These are phyloP conservation scores for Ogataea polymorpha DNA, from an alignment of 805 yeast species.

Conservation along the genomic window DNA sequence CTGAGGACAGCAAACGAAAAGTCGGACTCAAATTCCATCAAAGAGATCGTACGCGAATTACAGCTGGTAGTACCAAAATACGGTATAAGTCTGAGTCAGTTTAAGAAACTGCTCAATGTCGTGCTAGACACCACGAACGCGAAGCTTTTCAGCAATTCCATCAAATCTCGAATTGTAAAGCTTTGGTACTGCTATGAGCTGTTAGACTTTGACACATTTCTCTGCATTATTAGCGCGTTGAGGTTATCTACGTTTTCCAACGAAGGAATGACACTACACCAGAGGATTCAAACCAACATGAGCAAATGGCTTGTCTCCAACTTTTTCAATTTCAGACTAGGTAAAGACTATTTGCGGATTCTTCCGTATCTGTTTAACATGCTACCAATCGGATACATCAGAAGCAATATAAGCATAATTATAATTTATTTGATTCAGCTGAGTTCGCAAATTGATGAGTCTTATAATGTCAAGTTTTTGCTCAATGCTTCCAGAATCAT, in stretches of 20 bases:
- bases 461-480: conserved; percentile 19
- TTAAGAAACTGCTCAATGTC: conserved; percentile 20
- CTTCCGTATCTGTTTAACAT: conserved; percentile 26
- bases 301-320: conserved; percentile 20
- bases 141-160: conserved; percentile 10
- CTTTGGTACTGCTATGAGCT: conserved; percentile 21
- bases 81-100: conserved; percentile 21
- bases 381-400: conserved; percentile 28
- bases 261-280: conserved; percentile 16
- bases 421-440: conserved; percentile 19
- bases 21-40: conserved; percentile 1
- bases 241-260: conserved; percentile 23
- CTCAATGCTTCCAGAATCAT: conserved; percentile 23
- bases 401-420: conserved; percentile 20
- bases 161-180: conserved; percentile 16
- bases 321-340: conserved; percentile 23
- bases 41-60: conserved; percentile 17
- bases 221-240: conserved; percentile 21
- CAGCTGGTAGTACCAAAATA: conserved; percentile 23
- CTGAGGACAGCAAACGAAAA: not conserved
- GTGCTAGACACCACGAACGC: conserved; percentile 17
- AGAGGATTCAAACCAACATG: conserved; percentile 20
- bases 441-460: conserved; percentile 18
- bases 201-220: conserved; percentile 22
- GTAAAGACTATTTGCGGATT: conserved; percentile 17